Percentiles rank a stretch among this genome's conserved stretches.
These are phyloP conservation scores for Hymenoscyphus repandus DNA, from an alignment of 2,329 filamentous ascomycete species.

Conservation along the genomic window DNA sequence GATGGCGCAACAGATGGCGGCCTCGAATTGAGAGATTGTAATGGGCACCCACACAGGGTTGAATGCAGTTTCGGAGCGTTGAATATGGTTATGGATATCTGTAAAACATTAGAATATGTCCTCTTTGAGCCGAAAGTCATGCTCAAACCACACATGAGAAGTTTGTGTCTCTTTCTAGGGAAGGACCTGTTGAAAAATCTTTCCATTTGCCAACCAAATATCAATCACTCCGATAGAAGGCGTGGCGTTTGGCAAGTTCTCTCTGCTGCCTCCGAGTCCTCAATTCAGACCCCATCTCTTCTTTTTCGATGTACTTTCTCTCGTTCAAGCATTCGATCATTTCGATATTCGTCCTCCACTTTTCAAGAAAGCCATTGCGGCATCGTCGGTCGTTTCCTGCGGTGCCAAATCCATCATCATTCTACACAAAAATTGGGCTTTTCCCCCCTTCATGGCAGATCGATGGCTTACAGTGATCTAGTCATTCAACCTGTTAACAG, in stretches of 20 bases:
- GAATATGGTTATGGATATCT: background rate
- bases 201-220: no score
- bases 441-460: background rate
- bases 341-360: conserved; percentile 2
- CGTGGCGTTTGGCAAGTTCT: no score
- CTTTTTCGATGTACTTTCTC: background rate
- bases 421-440: conserved; percentile 1
- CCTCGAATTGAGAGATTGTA: background rate
- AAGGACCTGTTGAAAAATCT: no score
- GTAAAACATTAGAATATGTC: no score
- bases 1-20: conserved; percentile 26
- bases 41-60: background rate
- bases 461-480: conserved; percentile 4
- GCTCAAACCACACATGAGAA: no score
- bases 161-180: no score
- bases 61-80: background rate
- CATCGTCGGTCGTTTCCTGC: background rate
- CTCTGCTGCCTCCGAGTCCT: background rate
- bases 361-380: conserved; percentile 2
- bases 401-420: conserved; percentile 17
- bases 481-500: conserved; percentile 39
- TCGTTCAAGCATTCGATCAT: background rate
- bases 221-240: no score
- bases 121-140: no score
- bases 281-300: background rate